These are phyloP conservation scores for Mercurialis annua DNA, from an alignment of 345 rosid species.

Conservation along the genomic window DNA sequence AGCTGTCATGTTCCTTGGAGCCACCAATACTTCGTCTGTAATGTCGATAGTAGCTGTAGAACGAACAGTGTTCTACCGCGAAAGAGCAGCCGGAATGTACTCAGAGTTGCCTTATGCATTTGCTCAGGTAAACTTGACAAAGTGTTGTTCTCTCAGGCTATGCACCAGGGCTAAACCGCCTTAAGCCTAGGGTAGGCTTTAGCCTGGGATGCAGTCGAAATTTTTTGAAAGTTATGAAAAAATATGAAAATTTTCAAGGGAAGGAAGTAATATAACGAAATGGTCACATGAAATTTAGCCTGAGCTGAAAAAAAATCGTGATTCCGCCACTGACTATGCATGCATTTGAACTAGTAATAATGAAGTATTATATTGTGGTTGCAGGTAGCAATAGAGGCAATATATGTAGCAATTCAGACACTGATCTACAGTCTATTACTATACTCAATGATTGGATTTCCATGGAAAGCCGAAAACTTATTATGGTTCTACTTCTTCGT, in stretches of 20 bases:
- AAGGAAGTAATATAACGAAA: no score
- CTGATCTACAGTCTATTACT: slow-evolving; percentile 20
- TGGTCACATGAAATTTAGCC: no score
- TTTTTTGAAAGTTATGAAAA: no score
- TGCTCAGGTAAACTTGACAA: slow-evolving; percentile 19
- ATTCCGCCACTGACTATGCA: no score
- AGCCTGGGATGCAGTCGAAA: no score
- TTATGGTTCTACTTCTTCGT: slow-evolving; percentile 35
- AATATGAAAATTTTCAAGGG: no score
- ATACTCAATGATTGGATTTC: slow-evolving; percentile 29
- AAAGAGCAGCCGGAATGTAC: slow-evolving; percentile 29
- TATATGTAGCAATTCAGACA: slow-evolving; percentile 31
- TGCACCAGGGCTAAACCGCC: no score
- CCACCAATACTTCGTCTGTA: slow-evolving; percentile 12
- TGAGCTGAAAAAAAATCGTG: no score
- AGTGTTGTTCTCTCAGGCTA: no score
- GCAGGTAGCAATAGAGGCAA: slow-evolving; percentile 35
- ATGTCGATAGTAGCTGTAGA: slow-evolving; percentile 20
- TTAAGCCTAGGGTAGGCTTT: no score
- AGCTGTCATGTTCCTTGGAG: slow-evolving; percentile 25
- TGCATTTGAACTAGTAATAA: no score
- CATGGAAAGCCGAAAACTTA: slow-evolving; percentile 24
- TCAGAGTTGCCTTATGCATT: slow-evolving; percentile 23
- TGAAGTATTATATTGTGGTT: background rate
- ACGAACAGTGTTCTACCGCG: slow-evolving; percentile 25